These are phyloP conservation scores for Aspergillus sclerotioniger DNA, from an alignment of 495 filamentous ascomycete genomes.

Conservation along the genomic window DNA sequence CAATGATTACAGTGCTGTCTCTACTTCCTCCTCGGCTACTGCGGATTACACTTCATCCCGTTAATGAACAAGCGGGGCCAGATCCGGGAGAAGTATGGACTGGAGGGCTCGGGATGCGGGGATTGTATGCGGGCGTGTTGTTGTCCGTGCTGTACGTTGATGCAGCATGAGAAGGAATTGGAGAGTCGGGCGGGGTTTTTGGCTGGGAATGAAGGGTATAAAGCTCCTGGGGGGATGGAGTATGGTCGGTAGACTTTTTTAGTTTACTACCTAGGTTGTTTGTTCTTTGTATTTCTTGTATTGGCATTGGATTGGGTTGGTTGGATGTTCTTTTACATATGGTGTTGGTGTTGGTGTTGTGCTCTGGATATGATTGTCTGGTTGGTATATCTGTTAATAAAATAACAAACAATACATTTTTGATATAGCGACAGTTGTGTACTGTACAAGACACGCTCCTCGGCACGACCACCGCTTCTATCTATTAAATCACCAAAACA, in stretches of 20 bases:
- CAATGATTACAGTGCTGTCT: slow-evolving; percentile 19
- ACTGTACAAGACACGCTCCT: slow-evolving; percentile 37
- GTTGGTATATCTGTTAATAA: background rate
- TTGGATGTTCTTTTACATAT: background rate
- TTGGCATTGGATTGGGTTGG: background rate
- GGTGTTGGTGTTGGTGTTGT: background rate
- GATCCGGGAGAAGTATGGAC: slow-evolving; percentile 50
- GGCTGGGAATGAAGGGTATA: slow-evolving; percentile 15
- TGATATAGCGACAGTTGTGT: slow-evolving; percentile 33
- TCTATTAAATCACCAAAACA: slow-evolving; percentile 30
- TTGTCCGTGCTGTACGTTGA: slow-evolving; percentile 51
- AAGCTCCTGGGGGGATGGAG: slow-evolving; percentile 19
- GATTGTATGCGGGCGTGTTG: slow-evolving; percentile 53
- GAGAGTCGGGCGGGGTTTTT: slow-evolving; percentile 15
- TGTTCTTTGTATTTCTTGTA: too few species aligned
- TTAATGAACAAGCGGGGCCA: slow-evolving; percentile 54
- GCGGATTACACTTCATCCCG: slow-evolving; percentile 38
- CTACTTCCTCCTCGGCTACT: slow-evolving; percentile 28
- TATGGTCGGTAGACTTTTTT: slow-evolving; percentile 15
- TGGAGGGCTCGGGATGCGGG: slow-evolving; percentile 50
- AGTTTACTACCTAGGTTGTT: too few species aligned
- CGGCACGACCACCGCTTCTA: slow-evolving; percentile 22
- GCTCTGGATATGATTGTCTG: background rate
- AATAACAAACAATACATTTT: slow-evolving; percentile 29
- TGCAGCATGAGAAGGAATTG: slow-evolving; percentile 57